These are phyloP conservation scores for Nepenthes alata DNA, from an alignment of 179 eudicot species.

Conservation along the genomic window DNA sequence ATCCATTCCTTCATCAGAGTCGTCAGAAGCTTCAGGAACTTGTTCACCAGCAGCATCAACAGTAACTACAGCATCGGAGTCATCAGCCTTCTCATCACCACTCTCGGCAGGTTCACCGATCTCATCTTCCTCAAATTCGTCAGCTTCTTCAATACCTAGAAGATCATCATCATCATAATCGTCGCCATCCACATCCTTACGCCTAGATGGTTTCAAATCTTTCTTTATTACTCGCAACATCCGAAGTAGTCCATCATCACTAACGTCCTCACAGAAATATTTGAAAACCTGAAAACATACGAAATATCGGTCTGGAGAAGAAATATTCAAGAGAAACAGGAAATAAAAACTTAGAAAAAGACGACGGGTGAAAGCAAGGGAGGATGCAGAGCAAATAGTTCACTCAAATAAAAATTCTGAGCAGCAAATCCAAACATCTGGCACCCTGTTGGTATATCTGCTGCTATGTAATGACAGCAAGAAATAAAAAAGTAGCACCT, in stretches of 20 bases:
- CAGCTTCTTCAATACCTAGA: constrained; percentile 66
- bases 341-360: too few species aligned
- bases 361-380: too few species aligned
- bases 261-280: constrained; percentile 54
- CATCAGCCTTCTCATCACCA: constrained; percentile 37
- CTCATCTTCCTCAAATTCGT: constrained; percentile 72
- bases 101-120: constrained; percentile 44
- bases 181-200: constrained; percentile 40
- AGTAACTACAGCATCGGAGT: constrained; percentile 33
- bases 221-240: constrained; percentile 90
- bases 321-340: too few species aligned
- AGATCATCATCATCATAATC: constrained; percentile 51
- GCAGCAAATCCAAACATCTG: too few species aligned
- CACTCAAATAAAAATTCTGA: too few species aligned
- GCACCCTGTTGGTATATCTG: too few species aligned
- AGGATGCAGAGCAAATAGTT: too few species aligned
- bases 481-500: too few species aligned
- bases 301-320: background rate
- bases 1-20: constrained; percentile 84
- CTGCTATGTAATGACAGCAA: too few species aligned
- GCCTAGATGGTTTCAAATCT: constrained; percentile 85
- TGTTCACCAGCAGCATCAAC: constrained; percentile 25
- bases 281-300: constrained; percentile 54
- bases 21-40: constrained; percentile 47
- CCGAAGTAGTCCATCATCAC: constrained; percentile 68